These are phyloP conservation scores for Podaxis sp. DNA, from an alignment of 768 basidiomycete genomes.

Conservation along the genomic window DNA sequence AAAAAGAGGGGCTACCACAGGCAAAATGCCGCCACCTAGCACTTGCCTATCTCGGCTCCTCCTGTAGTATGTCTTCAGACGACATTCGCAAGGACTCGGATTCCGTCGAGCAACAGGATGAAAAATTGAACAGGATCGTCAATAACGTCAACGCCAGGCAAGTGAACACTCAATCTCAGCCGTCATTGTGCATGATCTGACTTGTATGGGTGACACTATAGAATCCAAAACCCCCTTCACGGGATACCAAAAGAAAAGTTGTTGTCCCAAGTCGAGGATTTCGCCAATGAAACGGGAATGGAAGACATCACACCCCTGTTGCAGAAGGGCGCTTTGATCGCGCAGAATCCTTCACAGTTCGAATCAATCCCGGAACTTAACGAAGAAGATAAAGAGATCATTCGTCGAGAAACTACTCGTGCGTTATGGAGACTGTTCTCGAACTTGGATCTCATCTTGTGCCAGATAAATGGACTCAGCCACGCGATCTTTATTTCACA, in stretches of 20 bases:
- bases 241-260: constrained; percentile 61
- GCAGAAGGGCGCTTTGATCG: constrained; percentile 69
- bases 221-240: constrained; percentile 36
- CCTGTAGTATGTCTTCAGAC: constrained; percentile 1
- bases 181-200: neutral
- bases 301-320: constrained; percentile 40
- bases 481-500: constrained; percentile 34
- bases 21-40: neutral
- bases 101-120: constrained; percentile 1
- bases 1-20: neutral
- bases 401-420: constrained; percentile 40
- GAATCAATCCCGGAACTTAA: constrained; percentile 32
- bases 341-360: constrained; percentile 54
- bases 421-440: constrained; percentile 7
- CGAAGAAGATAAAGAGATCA: constrained; percentile 28
- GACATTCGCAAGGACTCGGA: constrained; percentile 6
- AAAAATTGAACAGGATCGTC: constrained; percentile 7
- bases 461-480: constrained; percentile 42
- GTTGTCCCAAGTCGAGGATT: constrained; percentile 54
- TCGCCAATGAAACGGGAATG: constrained; percentile 47
- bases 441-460: neutral
- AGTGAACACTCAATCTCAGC: neutral
- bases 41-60: neutral
- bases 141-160: constrained; percentile 21
- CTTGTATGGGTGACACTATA: constrained; percentile 8